These are phyloP conservation scores for Trametes maxima DNA, from an alignment of 768 basidiomycete species.

Conservation along the genomic window DNA sequence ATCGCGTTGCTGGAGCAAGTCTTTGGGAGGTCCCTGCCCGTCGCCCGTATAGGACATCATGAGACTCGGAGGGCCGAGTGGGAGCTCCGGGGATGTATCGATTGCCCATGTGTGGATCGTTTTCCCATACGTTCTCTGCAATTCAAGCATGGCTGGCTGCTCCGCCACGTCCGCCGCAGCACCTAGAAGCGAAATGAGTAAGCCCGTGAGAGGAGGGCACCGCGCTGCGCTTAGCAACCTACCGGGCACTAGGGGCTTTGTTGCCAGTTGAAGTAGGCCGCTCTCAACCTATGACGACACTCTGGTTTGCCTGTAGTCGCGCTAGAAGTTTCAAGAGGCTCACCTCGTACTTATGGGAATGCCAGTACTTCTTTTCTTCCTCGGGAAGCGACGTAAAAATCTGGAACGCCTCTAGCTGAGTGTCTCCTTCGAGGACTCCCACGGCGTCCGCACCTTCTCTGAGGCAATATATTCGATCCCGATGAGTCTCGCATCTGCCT, in stretches of 20 bases:
- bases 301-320: background rate
- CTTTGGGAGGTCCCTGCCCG: constrained; percentile 36
- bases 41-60: constrained; percentile 49
- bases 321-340: background rate
- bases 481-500: constrained; percentile 48
- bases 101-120: constrained; percentile 42
- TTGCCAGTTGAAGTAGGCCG: constrained; percentile 37
- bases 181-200: constrained; percentile 15
- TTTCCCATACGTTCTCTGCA: constrained; percentile 53
- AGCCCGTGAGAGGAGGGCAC: background rate
- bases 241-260: constrained; percentile 34
- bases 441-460: constrained; percentile 36
- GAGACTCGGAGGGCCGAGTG: constrained; percentile 48
- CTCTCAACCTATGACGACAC: constrained; percentile 33
- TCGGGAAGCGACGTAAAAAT: constrained; percentile 43
- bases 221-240: background rate
- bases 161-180: constrained; percentile 40
- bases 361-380: constrained; percentile 55
- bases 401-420: constrained; percentile 13
- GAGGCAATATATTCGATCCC: constrained; percentile 56
- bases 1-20: constrained; percentile 38
- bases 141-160: constrained; percentile 44
- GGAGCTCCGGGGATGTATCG: constrained; percentile 44
- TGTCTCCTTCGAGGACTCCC: background rate
- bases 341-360: constrained; percentile 52